Conservation (phyloP, 495 filamentous ascomycete species). For the Pyronema omphalodes region DNA sequence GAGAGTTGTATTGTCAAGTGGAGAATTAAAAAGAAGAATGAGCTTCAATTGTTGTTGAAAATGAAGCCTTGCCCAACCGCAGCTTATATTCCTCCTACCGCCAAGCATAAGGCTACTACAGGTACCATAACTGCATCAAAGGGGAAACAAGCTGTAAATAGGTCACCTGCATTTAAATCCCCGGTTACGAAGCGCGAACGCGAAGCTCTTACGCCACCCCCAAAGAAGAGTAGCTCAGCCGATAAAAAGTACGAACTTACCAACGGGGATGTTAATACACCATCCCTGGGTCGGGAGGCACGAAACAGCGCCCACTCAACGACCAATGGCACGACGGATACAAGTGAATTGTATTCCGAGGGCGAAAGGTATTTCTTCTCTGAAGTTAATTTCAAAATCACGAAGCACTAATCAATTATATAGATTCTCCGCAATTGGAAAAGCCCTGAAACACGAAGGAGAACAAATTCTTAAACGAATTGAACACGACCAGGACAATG, state of each 20-base stretch:
- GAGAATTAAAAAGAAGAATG: conserved; percentile 15
- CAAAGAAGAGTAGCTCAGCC: conserved; percentile 18
- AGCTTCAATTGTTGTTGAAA: conserved; percentile 14
- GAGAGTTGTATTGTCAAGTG: conserved; percentile 13
- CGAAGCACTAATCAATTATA: background rate
- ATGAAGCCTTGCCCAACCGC: conserved; percentile 12
- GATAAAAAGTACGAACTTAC: conserved; percentile 15
- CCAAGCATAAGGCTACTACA: conserved; percentile 13
- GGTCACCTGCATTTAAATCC: conserved; percentile 18
- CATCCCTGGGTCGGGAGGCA: conserved; percentile 12
- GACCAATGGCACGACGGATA: background rate
- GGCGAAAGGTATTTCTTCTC: no score
- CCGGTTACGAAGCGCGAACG: conserved; percentile 11
- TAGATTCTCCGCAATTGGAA: conserved; percentile 18
- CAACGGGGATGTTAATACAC: conserved; percentile 13
- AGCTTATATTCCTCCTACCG: conserved; percentile 10
- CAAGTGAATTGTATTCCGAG: background rate
- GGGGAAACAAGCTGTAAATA: conserved; percentile 7
- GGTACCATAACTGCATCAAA: conserved; percentile 8
- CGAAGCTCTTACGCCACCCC: conserved; percentile 19
- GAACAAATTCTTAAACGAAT: conserved; percentile 13
- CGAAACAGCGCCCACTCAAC: conserved; percentile 9
- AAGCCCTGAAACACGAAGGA: conserved; percentile 18
- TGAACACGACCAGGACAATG: background rate
- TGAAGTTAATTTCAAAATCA: background rate